phyloP scores from a whole-genome alignment of 1,139 yeast species.

The Yamadazyma jaroonii region DNA sequence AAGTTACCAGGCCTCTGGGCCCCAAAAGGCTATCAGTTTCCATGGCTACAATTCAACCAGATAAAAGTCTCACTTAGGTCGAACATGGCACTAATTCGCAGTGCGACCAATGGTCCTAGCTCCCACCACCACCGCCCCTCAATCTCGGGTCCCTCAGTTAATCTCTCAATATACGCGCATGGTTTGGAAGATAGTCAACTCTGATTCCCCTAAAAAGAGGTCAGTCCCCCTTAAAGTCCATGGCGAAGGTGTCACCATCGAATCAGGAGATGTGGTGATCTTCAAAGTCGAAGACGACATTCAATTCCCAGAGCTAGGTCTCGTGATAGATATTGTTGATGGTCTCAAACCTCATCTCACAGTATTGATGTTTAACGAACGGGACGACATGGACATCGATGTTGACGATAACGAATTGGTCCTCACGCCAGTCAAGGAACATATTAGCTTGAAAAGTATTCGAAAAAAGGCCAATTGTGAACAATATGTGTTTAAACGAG shows the following conservation, averaged over 20 bases:
- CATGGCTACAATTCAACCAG: too few species aligned
- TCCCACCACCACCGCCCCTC: constrained; percentile 1
- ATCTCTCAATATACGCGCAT: too few species aligned
- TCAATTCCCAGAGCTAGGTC: background rate
- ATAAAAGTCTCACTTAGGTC: too few species aligned
- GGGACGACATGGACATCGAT: constrained; percentile 3
- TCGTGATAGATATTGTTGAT: constrained; percentile 2
- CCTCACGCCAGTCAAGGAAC: constrained; percentile 37
- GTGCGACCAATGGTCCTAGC: too few species aligned
- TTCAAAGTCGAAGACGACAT: constrained; percentile 1
- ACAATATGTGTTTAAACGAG: constrained; percentile 21
- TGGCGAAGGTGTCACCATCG: background rate
- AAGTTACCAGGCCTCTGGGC: too few species aligned
- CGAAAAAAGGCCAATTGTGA: constrained; percentile 35
- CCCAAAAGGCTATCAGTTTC: too few species aligned
- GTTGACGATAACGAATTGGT: constrained; percentile 34
- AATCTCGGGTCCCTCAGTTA: too few species aligned
- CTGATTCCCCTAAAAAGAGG: too few species aligned
- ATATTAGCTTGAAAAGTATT: constrained; percentile 23
- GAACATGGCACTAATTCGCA: too few species aligned
- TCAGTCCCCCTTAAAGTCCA: too few species aligned
- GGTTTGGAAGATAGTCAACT: constrained; percentile 3
- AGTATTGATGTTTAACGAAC: constrained; percentile 1
- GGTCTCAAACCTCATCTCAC: background rate
- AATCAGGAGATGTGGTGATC: constrained; percentile 4